Conservation (phyloP, 352 stramenopile species). For the Globisporangium okanoganense region DNA sequence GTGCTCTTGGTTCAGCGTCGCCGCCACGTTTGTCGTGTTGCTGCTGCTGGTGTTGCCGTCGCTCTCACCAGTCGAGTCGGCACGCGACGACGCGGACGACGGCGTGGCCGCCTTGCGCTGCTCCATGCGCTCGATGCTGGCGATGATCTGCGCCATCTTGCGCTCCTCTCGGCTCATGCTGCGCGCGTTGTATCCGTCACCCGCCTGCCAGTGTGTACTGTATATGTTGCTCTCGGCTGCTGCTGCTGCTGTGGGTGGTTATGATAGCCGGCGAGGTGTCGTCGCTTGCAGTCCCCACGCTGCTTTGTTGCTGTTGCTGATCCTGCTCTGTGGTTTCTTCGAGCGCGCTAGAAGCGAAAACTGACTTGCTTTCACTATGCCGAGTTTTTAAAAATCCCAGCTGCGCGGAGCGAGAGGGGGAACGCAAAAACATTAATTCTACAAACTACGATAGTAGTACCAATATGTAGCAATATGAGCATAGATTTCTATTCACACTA, state of each 20-base stretch:
- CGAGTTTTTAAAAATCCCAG: background rate
- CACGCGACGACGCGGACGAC: constrained; percentile 19
- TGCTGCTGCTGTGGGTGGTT: background rate
- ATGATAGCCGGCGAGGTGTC: background rate
- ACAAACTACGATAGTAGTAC: background rate
- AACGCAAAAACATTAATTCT: too few species aligned
- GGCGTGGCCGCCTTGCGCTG: constrained; percentile 34
- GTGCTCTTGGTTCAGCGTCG: background rate
- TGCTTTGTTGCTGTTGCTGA: background rate
- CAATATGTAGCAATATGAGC: background rate
- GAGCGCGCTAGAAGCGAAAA: background rate
- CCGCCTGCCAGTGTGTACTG: background rate
- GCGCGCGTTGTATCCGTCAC: background rate
- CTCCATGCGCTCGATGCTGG: constrained; percentile 76
- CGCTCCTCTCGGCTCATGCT: constrained; percentile 71
- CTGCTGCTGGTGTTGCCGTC: constrained; percentile 19
- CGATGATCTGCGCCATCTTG: constrained; percentile 80
- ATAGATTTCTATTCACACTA: too few species aligned
- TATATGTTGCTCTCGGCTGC: background rate
- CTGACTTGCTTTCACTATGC: constrained; percentile 4
- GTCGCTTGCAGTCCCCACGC: background rate
- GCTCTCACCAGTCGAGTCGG: constrained; percentile 10
- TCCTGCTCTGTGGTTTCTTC: background rate
- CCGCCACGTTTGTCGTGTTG: background rate
- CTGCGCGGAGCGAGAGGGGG: constrained; percentile 5